These are phyloP conservation scores for Achlya hypogyna DNA, from an alignment of 352 stramenopile genomes.

Conservation along the genomic window DNA sequence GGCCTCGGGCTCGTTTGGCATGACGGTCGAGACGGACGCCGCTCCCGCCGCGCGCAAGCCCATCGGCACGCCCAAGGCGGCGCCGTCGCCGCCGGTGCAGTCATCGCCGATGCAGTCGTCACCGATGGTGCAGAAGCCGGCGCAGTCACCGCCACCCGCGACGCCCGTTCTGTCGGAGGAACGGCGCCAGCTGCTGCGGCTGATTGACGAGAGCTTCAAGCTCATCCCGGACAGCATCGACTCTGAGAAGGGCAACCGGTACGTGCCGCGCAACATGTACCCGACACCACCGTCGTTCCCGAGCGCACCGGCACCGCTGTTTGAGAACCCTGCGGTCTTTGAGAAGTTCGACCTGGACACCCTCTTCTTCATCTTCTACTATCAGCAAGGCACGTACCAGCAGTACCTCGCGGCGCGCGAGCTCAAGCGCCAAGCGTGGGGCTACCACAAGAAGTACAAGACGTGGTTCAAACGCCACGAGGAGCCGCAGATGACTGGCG, in stretches of 20 bases:
- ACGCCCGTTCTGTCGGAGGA: slow-evolving; percentile 58
- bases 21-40: not conserved
- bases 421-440: slow-evolving; percentile 98
- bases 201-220: slow-evolving; percentile 86
- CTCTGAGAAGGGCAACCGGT: slow-evolving; percentile 85
- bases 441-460: slow-evolving; percentile 99
- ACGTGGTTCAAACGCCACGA: slow-evolving; percentile 99
- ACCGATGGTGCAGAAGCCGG: slow-evolving; percentile 9
- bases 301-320: slow-evolving; percentile 79
- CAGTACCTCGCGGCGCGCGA: slow-evolving; percentile 97
- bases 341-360: slow-evolving; percentile 97
- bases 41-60: not conserved
- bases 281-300: slow-evolving; percentile 86
- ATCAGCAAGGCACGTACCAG: slow-evolving; percentile 97
- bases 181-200: slow-evolving; percentile 61
- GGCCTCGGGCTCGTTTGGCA: not conserved
- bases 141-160: slow-evolving; percentile 6
- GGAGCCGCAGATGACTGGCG: slow-evolving; percentile 92
- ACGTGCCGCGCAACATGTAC: slow-evolving; percentile 94
- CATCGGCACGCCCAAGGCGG: not conserved
- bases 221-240: slow-evolving; percentile 86
- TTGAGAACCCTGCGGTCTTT: slow-evolving; percentile 92
- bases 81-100: slow-evolving; percentile 8
- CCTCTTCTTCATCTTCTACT: slow-evolving; percentile 99
- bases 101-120: slow-evolving; percentile 20